phyloP scores from a whole-genome alignment of 805 yeast genomes.

The Kodamaea nitidulidarum region DNA sequence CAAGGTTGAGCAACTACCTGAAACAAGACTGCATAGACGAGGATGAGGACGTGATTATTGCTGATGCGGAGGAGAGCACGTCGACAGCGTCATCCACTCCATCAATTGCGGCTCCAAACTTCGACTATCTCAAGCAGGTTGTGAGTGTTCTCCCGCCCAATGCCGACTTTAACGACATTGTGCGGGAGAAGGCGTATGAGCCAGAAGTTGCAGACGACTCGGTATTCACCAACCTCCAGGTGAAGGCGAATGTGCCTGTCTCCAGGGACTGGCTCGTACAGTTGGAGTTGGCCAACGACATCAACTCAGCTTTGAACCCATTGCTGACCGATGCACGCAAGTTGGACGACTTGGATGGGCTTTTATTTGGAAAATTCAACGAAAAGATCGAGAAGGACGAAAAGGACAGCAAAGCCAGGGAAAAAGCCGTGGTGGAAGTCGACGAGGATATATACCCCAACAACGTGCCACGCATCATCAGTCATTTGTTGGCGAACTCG shows the following conservation, averaged over 20 bases:
- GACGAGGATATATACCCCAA: constrained; percentile 10
- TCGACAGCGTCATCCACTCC: background rate
- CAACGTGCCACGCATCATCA: constrained; percentile 15
- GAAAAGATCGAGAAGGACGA: constrained; percentile 13
- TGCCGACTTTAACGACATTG: constrained; percentile 32
- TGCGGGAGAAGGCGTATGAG: constrained; percentile 66
- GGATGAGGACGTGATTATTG: background rate
- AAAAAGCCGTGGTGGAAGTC: constrained; percentile 10
- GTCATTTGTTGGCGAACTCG: constrained; percentile 21
- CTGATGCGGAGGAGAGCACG: background rate
- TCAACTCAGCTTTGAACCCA: constrained; percentile 40
- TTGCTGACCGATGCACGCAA: constrained; percentile 12
- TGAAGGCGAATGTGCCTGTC: constrained; percentile 43
- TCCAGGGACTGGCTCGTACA: constrained; percentile 65
- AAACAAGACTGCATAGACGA: background rate
- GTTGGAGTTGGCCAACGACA: constrained; percentile 47
- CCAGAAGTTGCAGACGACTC: constrained; percentile 50
- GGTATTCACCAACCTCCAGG: constrained; percentile 33
- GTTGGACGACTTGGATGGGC: constrained; percentile 41
- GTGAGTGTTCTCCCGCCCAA: constrained; percentile 31
- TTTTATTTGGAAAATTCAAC: constrained; percentile 47
- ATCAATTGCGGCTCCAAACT: constrained; percentile 12
- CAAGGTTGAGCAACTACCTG: background rate
- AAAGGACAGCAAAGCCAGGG: constrained; percentile 8
- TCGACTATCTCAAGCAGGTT: constrained; percentile 33